Percentiles rank a stretch among this genome's conserved stretches.
Evolutionary conservation across 371 early-diverging fungal genomes (phyloP).

Genomic region (Entomophthora muscae): DNA sequence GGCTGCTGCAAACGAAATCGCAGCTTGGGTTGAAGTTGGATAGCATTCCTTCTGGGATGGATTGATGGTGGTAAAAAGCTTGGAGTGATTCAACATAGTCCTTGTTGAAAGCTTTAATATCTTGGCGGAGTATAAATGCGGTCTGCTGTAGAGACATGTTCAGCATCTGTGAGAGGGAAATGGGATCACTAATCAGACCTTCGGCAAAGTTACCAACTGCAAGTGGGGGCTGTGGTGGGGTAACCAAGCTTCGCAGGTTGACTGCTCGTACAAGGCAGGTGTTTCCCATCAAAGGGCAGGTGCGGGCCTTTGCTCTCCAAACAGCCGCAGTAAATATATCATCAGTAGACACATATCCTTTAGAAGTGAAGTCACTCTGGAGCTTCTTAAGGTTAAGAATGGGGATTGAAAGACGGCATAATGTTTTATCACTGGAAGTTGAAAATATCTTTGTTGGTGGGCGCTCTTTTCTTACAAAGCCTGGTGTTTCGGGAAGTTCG

Average conservation of each 20-base stretch:
- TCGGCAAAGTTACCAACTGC: not conserved
- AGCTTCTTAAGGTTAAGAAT: not conserved
- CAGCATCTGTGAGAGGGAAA: not conserved
- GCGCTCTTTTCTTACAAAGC: not conserved
- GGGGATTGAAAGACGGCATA: not conserved
- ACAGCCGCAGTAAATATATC: not conserved
- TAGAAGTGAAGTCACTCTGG: not conserved
- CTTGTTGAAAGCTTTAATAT: not conserved
- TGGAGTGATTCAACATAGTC: not conserved
- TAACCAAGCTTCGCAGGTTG: not conserved
- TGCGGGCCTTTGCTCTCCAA: not conserved
- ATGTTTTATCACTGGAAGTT: not conserved
- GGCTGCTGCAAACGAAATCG: too few relatives aligned
- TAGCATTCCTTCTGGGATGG: too few relatives aligned
- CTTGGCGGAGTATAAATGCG: not conserved
- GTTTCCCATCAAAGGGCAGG: not conserved
- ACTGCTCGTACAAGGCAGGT: not conserved
- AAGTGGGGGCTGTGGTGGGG: not conserved
- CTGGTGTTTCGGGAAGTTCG: not conserved
- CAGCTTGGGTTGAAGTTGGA: too few relatives aligned
- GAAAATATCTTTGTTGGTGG: not conserved
- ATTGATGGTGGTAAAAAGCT: not conserved
- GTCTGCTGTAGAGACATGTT: not conserved
- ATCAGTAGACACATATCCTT: not conserved
- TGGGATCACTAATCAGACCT: not conserved